Evolutionary conservation across 768 basidiomycete genomes (phyloP).

Genomic region (Termitomyces sp.): DNA sequence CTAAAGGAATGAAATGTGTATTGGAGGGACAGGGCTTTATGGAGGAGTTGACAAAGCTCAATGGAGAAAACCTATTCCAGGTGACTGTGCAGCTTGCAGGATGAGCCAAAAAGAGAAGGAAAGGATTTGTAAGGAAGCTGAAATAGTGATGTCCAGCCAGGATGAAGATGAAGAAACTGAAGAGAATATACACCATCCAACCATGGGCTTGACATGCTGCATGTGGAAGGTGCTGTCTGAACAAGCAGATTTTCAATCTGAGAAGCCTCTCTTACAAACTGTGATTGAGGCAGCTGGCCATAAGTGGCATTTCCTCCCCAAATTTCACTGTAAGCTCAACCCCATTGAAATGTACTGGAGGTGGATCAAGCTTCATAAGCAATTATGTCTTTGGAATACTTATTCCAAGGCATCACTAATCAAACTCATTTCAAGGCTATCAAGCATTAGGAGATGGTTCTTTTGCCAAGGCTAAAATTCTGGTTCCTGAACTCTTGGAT

Average conservation of each 20-base stretch:
- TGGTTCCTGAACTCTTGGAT: not conserved
- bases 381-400: not conserved
- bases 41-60: slow-evolving; percentile 4
- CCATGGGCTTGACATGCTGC: not conserved
- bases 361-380: not conserved
- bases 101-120: slow-evolving; percentile 8
- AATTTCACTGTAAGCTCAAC: not conserved
- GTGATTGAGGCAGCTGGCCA: not conserved
- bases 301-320: not conserved
- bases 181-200: not conserved
- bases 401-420: not conserved
- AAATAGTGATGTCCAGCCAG: not conserved
- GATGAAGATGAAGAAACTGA: not conserved
- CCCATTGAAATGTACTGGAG: not conserved
- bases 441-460: not conserved
- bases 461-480: not conserved
- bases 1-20: slow-evolving; percentile 10
- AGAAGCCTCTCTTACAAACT: not conserved
- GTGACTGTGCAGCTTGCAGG: slow-evolving; percentile 11
- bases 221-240: not conserved
- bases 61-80: slow-evolving; percentile 9
- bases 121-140: not conserved
- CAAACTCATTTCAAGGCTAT: not conserved
- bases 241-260: not conserved
- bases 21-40: slow-evolving; percentile 9